Evolutionary conservation across 768 basidiomycete genomes (phyloP), one percentile per base, ranked within the genome.

Genomic region (Leccinellum luteum): DNA sequence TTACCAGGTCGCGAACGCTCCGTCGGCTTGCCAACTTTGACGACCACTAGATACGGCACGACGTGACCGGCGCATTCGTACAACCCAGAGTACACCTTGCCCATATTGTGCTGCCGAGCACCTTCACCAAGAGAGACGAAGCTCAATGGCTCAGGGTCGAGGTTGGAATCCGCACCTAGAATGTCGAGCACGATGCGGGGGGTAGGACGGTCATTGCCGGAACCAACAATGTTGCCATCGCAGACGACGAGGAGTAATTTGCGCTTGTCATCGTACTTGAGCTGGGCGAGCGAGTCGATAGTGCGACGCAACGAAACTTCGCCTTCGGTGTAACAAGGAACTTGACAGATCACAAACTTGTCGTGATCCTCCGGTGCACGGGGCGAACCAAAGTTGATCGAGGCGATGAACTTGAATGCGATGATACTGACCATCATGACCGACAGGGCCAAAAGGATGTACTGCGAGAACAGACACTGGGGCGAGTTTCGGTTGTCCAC

Each of bases 261-360:
- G 38, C 96, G 90, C 75, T 98, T 99, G 78, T 99, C 96, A 67
- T 99, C 96, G 66, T 98, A 99, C 73, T 92, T 95, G 74, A 96
- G 80, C 70, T 90, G 85, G 2, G 96, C 93, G 56, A 99, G 77
- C 5, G 94, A 96, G 70, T 98, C 94, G 68, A 99, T 96, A 2
- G 94, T 97, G 64, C 79, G 80, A 50, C 90, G 82, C 51, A 98
- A 78, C 6, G 93, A 97, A 14, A 78, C 70, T 60, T 94, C 90
- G 61, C 94, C 96, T 79, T 98, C 96, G 3, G 96, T 98, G 71
- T 98, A 98, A 82, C 96, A 98, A 28, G 96, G 96, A 0, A 98
- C 94, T 68, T 98, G 96, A 70, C 95, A 98, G 65, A 96, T 92
- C 61, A 97, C 90, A 64, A 97, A 96, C 75, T 97, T 96, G 78